Evolutionary conservation across 1,139 yeast species (phyloP).

Genomic region (Dujonia santamariae): DNA sequence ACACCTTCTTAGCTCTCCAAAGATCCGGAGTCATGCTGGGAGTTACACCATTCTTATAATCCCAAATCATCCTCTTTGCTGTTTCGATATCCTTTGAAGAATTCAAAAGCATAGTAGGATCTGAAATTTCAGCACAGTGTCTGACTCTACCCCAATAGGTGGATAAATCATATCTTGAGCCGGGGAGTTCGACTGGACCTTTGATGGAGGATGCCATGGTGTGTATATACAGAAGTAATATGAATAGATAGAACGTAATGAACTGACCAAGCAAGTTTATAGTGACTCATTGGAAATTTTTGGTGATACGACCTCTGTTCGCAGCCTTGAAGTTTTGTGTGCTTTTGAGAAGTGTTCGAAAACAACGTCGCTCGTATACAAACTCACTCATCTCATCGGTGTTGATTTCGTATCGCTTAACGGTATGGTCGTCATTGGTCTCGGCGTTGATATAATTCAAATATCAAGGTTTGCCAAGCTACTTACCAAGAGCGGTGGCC

Average conservation of each 20-base stretch:
- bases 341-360: background rate
- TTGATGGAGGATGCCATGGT: constrained; percentile 84
- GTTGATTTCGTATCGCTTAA: no score
- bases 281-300: no score
- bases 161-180: constrained; percentile 69
- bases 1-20: constrained; percentile 83
- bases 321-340: background rate
- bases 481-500: constrained; percentile 25
- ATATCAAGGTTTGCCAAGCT: constrained; percentile 48
- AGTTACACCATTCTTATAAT: constrained; percentile 66
- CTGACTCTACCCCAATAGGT: constrained; percentile 92
- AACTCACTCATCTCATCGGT: no score
- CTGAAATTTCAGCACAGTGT: constrained; percentile 91
- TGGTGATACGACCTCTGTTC: no score
- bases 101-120: constrained; percentile 84
- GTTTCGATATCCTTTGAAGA: constrained; percentile 58
- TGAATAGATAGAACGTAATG: no score
- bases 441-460: constrained; percentile 64
- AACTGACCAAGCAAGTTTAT: no score
- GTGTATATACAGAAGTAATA: no score
- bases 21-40: constrained; percentile 70
- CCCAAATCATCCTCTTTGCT: constrained; percentile 66
- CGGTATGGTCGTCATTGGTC: constrained; percentile 29
- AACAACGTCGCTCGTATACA: no score
- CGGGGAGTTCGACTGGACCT: constrained; percentile 77